These are phyloP conservation scores for Citrus inodora DNA, from an alignment of 345 rosid genomes.

Conservation along the genomic window DNA sequence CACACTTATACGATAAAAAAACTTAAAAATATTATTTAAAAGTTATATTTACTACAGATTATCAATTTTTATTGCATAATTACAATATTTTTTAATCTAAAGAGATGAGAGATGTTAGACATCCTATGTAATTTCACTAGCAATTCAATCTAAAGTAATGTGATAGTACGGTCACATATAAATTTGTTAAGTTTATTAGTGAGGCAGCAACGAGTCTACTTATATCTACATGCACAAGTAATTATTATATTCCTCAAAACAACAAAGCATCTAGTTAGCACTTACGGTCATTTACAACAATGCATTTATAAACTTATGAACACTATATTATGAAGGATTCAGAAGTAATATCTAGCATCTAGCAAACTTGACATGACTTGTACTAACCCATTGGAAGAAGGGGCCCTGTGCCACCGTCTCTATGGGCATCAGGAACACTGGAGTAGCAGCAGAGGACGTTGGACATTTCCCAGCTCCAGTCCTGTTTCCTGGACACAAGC, in stretches of 20 bases:
- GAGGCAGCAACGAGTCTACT: not conserved
- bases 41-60: too few species aligned
- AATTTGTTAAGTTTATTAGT: not conserved
- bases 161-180: too few species aligned
- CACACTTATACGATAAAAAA: too few species aligned
- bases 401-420: constrained; percentile 52
- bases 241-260: not conserved
- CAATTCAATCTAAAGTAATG: too few species aligned
- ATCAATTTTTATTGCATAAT: too few species aligned
- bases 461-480: constrained; percentile 74
- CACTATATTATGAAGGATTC: not conserved
- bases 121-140: too few species aligned
- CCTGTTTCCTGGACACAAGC: constrained; percentile 43
- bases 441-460: constrained; percentile 43
- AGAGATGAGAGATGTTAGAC: too few species aligned
- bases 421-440: constrained; percentile 45
- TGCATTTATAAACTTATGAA: not conserved
- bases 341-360: not conserved
- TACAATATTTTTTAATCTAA: too few species aligned
- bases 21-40: too few species aligned
- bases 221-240: not conserved
- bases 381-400: constrained; percentile 17
- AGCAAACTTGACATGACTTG: not conserved
- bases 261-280: not conserved
- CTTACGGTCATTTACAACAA: not conserved